Conservation (phyloP, 1,139 yeast genomes). For the Zygosaccharomyces sapae region DNA sequence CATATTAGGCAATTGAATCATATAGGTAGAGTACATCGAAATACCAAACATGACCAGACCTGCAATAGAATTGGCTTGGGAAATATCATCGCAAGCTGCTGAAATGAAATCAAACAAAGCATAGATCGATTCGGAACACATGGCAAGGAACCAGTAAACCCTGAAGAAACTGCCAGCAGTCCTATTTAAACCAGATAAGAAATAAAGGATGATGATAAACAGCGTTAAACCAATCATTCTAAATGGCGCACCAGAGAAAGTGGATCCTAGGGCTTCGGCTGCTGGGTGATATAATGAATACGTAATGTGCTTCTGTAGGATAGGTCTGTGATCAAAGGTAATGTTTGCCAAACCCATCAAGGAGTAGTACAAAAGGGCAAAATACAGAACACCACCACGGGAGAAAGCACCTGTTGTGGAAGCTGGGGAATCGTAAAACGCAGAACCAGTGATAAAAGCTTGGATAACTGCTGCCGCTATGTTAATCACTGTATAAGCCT, state of each 20-base stretch:
- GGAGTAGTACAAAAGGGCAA: conserved; percentile 47
- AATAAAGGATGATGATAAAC: conserved; percentile 46
- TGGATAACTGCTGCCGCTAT: conserved; percentile 44
- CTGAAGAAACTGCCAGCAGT: conserved; percentile 51
- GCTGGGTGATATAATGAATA: conserved; percentile 49
- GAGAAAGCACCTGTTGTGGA: conserved; percentile 47
- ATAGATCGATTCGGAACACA: conserved; percentile 40
- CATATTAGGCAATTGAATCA: conserved; percentile 50
- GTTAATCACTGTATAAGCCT: conserved; percentile 42
- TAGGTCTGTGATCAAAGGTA: conserved; percentile 45
- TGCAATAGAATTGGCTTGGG: conserved; percentile 50
- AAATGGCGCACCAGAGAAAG: conserved; percentile 42
- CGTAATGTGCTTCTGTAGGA: conserved; percentile 47
- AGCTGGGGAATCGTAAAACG: conserved; percentile 44
- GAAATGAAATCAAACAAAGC: conserved; percentile 45
- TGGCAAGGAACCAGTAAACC: conserved; percentile 41
- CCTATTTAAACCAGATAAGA: conserved; percentile 45
- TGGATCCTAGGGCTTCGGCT: conserved; percentile 46
- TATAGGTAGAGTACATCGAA: conserved; percentile 49
- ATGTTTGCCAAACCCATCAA: conserved; percentile 49
- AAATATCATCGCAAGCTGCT: conserved; percentile 40
- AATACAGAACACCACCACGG: conserved; percentile 50
- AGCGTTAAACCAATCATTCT: conserved; percentile 40
- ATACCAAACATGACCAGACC: conserved; percentile 45
- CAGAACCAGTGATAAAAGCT: conserved; percentile 48